Evolutionary conservation across 176 grass and related monocot genomes (phyloP).

Genomic region (Oryza brachyantha): DNA sequence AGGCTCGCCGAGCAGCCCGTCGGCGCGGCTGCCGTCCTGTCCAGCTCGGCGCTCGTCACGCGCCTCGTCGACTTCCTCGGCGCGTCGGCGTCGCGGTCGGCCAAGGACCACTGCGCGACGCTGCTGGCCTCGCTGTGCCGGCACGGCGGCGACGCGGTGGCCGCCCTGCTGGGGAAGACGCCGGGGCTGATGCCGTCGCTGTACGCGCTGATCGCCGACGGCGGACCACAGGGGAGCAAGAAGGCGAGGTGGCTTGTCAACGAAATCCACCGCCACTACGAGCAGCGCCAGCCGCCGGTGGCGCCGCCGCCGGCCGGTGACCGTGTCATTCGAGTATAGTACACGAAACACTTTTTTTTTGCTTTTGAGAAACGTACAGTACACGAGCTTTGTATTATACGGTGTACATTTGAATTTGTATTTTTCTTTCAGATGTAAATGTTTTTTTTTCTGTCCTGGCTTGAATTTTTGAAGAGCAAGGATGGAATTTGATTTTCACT

Average conservation of each 20-base stretch:
- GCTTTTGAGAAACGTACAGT: neutral
- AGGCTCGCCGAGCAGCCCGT: constrained; percentile 45
- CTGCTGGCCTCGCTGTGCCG: constrained; percentile 54
- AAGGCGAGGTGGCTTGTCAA: constrained; percentile 67
- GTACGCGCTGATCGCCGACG: constrained; percentile 60
- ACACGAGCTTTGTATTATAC: neutral
- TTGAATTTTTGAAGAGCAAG: constrained; percentile 57
- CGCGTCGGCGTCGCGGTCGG: constrained; percentile 42
- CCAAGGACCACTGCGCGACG: constrained; percentile 56
- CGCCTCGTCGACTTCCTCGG: constrained; percentile 50
- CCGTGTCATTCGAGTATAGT: constrained; percentile 46
- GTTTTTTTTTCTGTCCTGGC: constrained; percentile 17
- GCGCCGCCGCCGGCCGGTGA: constrained; percentile 6
- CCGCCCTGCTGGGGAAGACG: constrained; percentile 54
- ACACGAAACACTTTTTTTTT: neutral
- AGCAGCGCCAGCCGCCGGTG: constrained; percentile 23
- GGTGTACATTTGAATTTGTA: neutral
- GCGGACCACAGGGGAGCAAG: constrained; percentile 37
- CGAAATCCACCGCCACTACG: constrained; percentile 54
- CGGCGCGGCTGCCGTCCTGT: constrained; percentile 49
- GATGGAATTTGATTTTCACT: constrained; percentile 6
- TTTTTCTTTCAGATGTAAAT: neutral
- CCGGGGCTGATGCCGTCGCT: constrained; percentile 56
- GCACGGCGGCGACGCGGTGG: constrained; percentile 44
- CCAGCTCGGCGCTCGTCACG: constrained; percentile 32